Evolutionary conservation across 257 asterid genomes (phyloP).

Genomic region (Solanum gandarillasii): DNA sequence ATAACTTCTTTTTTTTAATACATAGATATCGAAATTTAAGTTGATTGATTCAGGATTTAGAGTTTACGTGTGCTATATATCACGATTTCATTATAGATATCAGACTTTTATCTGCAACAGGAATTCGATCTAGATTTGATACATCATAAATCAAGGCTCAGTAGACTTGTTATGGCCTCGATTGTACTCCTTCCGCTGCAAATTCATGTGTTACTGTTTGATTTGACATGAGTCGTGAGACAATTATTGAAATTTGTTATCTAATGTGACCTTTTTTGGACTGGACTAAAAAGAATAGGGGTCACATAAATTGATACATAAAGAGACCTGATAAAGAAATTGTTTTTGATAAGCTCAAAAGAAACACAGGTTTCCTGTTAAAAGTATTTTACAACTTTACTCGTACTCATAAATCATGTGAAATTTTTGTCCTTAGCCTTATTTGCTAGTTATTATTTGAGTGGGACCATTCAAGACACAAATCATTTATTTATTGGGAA

Average conservation of each 20-base stretch:
- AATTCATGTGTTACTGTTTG: not conserved
- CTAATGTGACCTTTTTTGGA: not conserved
- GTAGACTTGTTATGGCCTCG: not conserved
- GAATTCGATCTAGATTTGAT: not conserved
- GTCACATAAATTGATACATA: not conserved
- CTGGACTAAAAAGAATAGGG: not conserved
- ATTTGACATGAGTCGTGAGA: not conserved
- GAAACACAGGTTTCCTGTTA: not conserved
- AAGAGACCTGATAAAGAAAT: not conserved
- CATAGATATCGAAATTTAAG: not conserved
- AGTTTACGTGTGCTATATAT: not conserved
- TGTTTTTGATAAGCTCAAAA: not conserved
- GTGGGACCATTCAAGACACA: not conserved
- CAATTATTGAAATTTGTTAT: not conserved
- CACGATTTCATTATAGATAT: not conserved
- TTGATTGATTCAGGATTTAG: not conserved
- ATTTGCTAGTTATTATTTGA: not conserved
- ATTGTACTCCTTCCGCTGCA: not conserved
- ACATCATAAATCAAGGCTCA: not conserved
- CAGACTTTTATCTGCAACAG: not conserved
- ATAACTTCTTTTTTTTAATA: not conserved
- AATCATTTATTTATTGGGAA: not conserved
- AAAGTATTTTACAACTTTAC: not conserved
- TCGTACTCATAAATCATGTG: not conserved
- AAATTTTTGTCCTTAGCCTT: not conserved